Evolutionary conservation across 352 stramenopile species (phyloP), one percentile per base, ranked within the genome.

Genomic region (Phytophthora uliginosa): DNA sequence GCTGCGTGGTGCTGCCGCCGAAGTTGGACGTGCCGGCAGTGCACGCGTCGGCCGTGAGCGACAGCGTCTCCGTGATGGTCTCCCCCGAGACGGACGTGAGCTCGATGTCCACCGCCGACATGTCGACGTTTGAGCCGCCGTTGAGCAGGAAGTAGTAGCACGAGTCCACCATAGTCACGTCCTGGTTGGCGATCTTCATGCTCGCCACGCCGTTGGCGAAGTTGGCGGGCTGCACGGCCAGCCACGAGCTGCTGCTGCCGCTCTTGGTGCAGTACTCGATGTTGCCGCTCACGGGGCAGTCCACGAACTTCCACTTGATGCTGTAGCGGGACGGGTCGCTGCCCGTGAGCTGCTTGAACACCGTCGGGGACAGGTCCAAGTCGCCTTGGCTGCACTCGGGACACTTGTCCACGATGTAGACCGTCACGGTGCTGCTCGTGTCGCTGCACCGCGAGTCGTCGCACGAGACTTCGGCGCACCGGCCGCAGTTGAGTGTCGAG

Each of bases 371-470:
- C 58, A 90, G 61, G 47, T 89, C 83, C 54, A 90, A 73, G 65
- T 89, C 85, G 51, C 86, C 86, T 24, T 89, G 15, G 3, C 45
- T 71, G 63, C 88, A 95, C 64, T 94, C 86, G 7, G 85, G 86
- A 61, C 88, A 95, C 20, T 75, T 78, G 71, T 95, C 86, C 18
- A 92, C 73, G 38, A 95, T 69, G 66, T 91, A 82, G 12, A 93
- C 79, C 15, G 81, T 73, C 42, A 81, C 63, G 3, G 67, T 83
- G 28, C 51, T 87, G 26, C 28, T 79, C 22, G 67, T 80, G 63
- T 88, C 74, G 13, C 65, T 60, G 65, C 87, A 95, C 1, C 78
- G 47, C 10, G 63, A 48, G 66, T 95, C 88, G 8, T 61, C 71
- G 52, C 85, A 93, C 28, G 76, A 82, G 12, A 93, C 85, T 53